phyloP scores from a whole-genome alignment of 164 flowering plant species.

The Liquidambar formosana region DNA sequence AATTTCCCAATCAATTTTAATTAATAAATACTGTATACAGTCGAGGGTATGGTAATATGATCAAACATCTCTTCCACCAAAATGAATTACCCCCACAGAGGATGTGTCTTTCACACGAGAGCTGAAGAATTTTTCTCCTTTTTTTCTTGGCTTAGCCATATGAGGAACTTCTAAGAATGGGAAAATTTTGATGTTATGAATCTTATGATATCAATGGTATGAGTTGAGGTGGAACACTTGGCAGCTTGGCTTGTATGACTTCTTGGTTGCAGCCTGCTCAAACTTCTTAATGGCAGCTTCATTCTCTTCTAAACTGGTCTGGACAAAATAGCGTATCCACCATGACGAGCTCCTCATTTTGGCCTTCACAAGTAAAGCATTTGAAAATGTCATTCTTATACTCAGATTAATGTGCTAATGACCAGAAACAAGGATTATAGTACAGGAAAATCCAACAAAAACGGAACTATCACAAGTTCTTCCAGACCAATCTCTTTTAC shows the following conservation, averaged over 20 bases:
- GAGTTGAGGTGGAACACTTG: slow-evolving; percentile 86
- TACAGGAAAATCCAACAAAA: not conserved
- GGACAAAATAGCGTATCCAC: slow-evolving; percentile 82
- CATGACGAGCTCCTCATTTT: slow-evolving; percentile 83
- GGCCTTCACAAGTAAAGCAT: slow-evolving; percentile 47
- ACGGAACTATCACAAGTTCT: not conserved
- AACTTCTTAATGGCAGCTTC: slow-evolving; percentile 74
- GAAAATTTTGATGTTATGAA: not conserved
- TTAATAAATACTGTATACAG: not conserved
- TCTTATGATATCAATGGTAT: slow-evolving; percentile 36
- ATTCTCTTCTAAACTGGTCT: slow-evolving; percentile 73
- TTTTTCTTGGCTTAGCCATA: not conserved
- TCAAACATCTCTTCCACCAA: not conserved
- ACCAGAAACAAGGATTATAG: not conserved
- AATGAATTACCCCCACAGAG: not conserved
- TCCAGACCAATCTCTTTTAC: no score
- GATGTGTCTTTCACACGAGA: not conserved
- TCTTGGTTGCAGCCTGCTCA: slow-evolving; percentile 68
- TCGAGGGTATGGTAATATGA: not conserved
- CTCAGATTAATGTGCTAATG: not conserved
- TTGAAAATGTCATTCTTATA: not conserved
- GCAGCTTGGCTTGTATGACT: slow-evolving; percentile 65
- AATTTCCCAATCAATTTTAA: not conserved
- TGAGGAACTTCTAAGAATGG: not conserved
- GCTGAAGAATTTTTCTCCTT: not conserved